Conservation (phyloP, 2,329 filamentous ascomycete genomes). For the Aaosphaeria arxii region DNA sequence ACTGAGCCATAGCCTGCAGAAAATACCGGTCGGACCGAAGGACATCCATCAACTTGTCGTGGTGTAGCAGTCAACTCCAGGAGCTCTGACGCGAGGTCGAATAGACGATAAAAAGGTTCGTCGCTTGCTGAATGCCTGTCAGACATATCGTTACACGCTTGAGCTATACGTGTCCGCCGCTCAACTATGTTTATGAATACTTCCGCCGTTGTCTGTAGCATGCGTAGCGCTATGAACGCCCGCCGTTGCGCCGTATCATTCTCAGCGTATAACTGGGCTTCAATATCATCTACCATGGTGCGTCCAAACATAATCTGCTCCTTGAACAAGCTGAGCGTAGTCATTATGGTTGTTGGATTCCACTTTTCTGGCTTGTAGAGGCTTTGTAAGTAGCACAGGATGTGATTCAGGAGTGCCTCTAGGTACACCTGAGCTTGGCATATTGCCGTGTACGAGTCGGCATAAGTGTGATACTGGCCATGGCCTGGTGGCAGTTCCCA, state of each 20-base stretch:
- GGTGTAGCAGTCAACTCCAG: slow-evolving; percentile 13
- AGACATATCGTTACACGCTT: no score
- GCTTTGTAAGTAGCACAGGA: neutral
- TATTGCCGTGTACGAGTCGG: no score
- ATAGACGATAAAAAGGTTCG: neutral
- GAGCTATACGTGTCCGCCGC: no score
- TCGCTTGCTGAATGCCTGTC: slow-evolving; percentile 5
- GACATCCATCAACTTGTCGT: slow-evolving; percentile 11
- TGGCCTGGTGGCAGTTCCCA: slow-evolving; percentile 4
- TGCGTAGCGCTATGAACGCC: no score
- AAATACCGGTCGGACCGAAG: slow-evolving; percentile 1
- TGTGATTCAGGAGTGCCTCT: slow-evolving; percentile 6
- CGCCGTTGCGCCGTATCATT: no score
- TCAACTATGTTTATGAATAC: neutral
- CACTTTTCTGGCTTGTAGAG: neutral
- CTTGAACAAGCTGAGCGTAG: no score
- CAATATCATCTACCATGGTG: no score
- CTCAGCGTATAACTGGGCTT: no score
- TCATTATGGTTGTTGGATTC: neutral
- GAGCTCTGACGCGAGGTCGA: slow-evolving; percentile 12
- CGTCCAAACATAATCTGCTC: no score
- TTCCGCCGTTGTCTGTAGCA: neutral
- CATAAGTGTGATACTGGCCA: neutral
- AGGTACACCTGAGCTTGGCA: slow-evolving; percentile 14
- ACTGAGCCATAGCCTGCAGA: no score